These are phyloP conservation scores for Gynostemma pentaphyllum DNA, from an alignment of 306 rosid species.

Conservation along the genomic window DNA sequence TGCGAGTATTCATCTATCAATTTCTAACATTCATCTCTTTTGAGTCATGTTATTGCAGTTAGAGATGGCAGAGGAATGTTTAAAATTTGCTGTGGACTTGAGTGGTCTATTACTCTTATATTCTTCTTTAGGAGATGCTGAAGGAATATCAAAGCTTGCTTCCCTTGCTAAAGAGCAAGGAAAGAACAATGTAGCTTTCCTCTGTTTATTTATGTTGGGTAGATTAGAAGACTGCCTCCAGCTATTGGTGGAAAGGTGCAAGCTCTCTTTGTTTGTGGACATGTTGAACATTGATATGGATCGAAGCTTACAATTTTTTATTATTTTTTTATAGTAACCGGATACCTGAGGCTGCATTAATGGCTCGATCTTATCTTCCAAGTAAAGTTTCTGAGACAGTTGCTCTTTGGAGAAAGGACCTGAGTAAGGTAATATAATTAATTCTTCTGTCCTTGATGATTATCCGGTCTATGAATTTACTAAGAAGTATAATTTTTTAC, in stretches of 20 bases:
- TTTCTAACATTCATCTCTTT: neutral
- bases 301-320: neutral
- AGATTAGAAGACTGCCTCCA: slow-evolving; percentile 95
- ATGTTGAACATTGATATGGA: neutral
- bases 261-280: slow-evolving; percentile 3
- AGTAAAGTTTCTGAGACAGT: slow-evolving; percentile 93
- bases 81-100: slow-evolving; percentile 83
- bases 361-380: slow-evolving; percentile 98
- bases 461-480: neutral
- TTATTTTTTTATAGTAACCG: slow-evolving; percentile 62
- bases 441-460: neutral
- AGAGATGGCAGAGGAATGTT: slow-evolving; percentile 97
- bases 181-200: slow-evolving; percentile 94
- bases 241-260: slow-evolving; percentile 83
- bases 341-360: slow-evolving; percentile 96
- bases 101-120: slow-evolving; percentile 93
- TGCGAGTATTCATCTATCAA: neutral
- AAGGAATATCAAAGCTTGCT: slow-evolving; percentile 78
- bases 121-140: slow-evolving; percentile 98
- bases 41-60: slow-evolving; percentile 47
- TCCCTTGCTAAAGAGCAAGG: slow-evolving; percentile 94
- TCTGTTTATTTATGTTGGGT: slow-evolving; percentile 93
- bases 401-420: slow-evolving; percentile 85
- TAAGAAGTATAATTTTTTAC: neutral
- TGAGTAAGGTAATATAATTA: slow-evolving; percentile 60